phyloP scores from a whole-genome alignment of 345 rosid species.

The Viola odorata region DNA sequence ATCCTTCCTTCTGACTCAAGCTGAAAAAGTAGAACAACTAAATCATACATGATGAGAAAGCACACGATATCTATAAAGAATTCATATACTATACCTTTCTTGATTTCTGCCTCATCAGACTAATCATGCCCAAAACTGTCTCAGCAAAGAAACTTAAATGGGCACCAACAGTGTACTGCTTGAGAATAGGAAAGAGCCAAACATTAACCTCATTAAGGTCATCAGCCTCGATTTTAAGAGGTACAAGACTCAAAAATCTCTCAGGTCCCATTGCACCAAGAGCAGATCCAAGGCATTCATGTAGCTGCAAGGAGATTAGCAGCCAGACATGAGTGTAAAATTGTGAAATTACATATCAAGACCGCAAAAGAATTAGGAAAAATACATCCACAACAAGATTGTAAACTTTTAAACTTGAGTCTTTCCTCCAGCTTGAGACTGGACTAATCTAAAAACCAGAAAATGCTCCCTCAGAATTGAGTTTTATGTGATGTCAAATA shows the following conservation, averaged over 20 bases:
- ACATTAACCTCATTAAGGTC: constrained; percentile 80
- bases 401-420: too few species aligned
- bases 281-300: constrained; percentile 89
- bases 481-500: too few species aligned
- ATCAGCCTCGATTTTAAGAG: constrained; percentile 67
- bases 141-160: constrained; percentile 65
- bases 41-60: constrained; percentile 2
- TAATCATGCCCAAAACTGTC: constrained; percentile 46
- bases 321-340: too few species aligned
- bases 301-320: constrained; percentile 42
- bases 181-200: constrained; percentile 91
- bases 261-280: constrained; percentile 95
- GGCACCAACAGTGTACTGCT: constrained; percentile 85
- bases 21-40: constrained; percentile 33
- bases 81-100: constrained; percentile 38
- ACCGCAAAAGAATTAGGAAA: background rate
- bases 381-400: background rate
- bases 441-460: too few species aligned
- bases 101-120: constrained; percentile 51
- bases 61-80: background rate
- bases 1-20: constrained; percentile 65
- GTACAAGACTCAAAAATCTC: constrained; percentile 59
- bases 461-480: too few species aligned
- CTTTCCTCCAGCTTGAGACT: too few species aligned
- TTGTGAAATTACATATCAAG: too few species aligned